Base-by-base conservation (phyloP, 2,329 filamentous ascomycete genomes). In the Proliferodiscus dingleyae region DNA sequence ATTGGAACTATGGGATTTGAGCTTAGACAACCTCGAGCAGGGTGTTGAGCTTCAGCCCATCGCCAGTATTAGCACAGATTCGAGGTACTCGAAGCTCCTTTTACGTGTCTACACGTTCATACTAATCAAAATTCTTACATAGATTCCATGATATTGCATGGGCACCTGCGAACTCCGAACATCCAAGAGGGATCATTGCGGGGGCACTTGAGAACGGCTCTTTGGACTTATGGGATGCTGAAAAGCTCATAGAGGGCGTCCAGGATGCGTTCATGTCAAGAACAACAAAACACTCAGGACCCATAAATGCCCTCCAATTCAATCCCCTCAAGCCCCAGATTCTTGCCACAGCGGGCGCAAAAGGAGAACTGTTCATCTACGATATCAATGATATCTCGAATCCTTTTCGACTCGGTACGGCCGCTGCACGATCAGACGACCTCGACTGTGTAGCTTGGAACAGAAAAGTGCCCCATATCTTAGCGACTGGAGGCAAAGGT, bases 381-480 rank as follows among this genome's bases (percentile, higher is more conserved):
- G 91, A 98, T 62, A 73, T 97, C 57, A 89, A 94, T 69, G 90
- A 97, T 66, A 78, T 90, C 57, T 80, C 81, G 46, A 93, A 87
- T 63, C 87, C 91, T 4, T 95, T 94, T 70, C 82, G 90, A 53
- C 74, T 98, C 24, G 93, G 93, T 49, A 94, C 87, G 54, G 79
- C 86, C 29, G 88, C 88, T 33, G 90, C 89, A 53, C 85, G 91
- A 63, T 87, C 89, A 30, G 91, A 97, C 61, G 93, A 98, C 59
- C 87, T 97, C 54, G 93, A 97, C 61, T 95, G 90, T 56, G 75
- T 98, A 50, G 91, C 95, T 58, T 98, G 94, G 94, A 98, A 98
- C 70, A 90, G 89, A 64, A 97, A 95, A 71, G 91, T 97, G 33
- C 81, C 91, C 11, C 91, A 98, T 64, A 98, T 98, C 64, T 72